Evolutionary conservation across 1,284 basidiomycete genomes (phyloP), one percentile per base, ranked within the genome.

Genomic region (Boletellus sp.): DNA sequence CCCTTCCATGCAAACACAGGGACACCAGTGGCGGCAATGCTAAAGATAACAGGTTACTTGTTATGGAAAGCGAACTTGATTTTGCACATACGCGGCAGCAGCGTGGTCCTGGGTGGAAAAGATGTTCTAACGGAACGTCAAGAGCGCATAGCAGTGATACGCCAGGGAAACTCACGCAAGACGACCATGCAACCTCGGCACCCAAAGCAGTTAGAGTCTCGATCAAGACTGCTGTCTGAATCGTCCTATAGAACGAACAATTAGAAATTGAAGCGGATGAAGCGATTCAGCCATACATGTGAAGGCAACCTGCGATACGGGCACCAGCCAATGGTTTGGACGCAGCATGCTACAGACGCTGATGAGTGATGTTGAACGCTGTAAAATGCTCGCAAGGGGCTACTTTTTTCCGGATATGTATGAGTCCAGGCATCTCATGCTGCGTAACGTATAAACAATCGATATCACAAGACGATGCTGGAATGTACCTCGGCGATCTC

Each of bases 1-100:
- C 97, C 97, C 81, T 99, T 99, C 96, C 96, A 99, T 58, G 96
- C 97, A 70, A 87, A 99, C 68, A 99, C 96, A 62, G 96, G 96
- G 51, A 99, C 91, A 64, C 96, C 96, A 57, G 97, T 97, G 24
- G 95, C 96, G 58, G 96, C 96, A 63, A 99, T 98, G 63, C 88
- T 88, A 60, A 46, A 53, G 18, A 51, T 7, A 28, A 7, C 16
- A 18, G 10, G 44, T 61, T 44, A 59, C 24, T 44, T 40, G 18
- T 28, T 13, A 42, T 35, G 16, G 6, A 43, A 41, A 43, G 45
- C 33, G 38, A 19, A 19, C 46, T 32, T 47, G 21, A 54, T 36
- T 26, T 55, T 49, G 30, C n/a, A 80, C 85, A 66, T 69, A 91
- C 86, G 93, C 97, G 60, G 96, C 91, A 55, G 96, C 97, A 56